phyloP scores from a whole-genome alignment of 2,329 filamentous ascomycete genomes.

The Berkeleyomyces rouxiae region DNA sequence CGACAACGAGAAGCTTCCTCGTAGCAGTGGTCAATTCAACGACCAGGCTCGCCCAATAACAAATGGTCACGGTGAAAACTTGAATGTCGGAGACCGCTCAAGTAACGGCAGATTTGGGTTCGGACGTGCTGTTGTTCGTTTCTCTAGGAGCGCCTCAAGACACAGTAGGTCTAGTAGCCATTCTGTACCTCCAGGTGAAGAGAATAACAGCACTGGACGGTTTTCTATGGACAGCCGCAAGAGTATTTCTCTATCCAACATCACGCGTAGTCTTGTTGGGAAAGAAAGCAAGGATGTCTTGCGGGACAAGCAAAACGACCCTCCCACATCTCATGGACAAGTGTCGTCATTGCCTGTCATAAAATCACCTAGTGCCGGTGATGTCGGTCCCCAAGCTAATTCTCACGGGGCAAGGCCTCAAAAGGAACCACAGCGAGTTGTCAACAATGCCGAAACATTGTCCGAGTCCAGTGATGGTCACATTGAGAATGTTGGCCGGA shows the following conservation, averaged over 20 bases:
- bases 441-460: neutral
- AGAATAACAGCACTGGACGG: neutral
- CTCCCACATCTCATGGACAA: neutral
- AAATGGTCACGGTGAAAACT: neutral
- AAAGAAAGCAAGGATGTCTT: conserved; percentile 8
- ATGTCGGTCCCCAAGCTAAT: neutral
- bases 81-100: neutral
- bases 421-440: neutral
- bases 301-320: conserved; percentile 2
- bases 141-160: conserved; percentile 12
- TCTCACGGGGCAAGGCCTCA: neutral
- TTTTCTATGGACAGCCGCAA: conserved; percentile 10
- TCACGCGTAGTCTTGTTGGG: conserved; percentile 4
- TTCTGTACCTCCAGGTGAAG: neutral
- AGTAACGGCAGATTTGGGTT: conserved; percentile 6
- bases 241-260: conserved; percentile 11
- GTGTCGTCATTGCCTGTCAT: neutral
- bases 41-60: conserved; percentile 1
- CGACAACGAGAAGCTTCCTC: conserved; percentile 1
- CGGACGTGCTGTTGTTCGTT: conserved; percentile 11
- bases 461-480: neutral
- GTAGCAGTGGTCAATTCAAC: conserved; percentile 1
- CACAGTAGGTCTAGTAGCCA: conserved; percentile 13
- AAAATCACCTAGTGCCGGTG: neutral
- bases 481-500: neutral